Conservation (phyloP, 148 eudicot species). For the Fallopia convolvulus region DNA sequence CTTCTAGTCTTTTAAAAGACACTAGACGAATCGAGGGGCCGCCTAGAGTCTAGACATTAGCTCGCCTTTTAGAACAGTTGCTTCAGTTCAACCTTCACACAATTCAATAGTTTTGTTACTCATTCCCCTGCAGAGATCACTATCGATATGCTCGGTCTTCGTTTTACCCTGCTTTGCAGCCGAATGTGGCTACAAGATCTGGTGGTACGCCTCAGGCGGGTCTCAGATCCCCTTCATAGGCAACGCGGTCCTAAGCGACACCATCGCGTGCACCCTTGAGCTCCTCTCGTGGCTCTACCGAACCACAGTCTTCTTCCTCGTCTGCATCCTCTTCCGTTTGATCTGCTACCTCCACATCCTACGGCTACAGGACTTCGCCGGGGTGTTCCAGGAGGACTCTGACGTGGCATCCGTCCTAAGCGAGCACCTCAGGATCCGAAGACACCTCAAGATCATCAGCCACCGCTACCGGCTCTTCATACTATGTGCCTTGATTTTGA, state of each 20-base stretch:
- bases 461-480: conserved; percentile 76
- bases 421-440: conserved; percentile 77
- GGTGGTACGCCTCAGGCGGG: conserved; percentile 91
- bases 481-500: conserved; percentile 42
- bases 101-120: neutral
- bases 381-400: conserved; percentile 58
- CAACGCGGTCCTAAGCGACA: conserved; percentile 46
- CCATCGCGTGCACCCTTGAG: conserved; percentile 60
- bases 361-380: conserved; percentile 69
- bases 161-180: conserved; percentile 70
- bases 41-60: too few relatives aligned
- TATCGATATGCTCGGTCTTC: conserved; percentile 56
- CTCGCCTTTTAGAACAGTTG: too few relatives aligned
- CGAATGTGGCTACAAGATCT: conserved; percentile 70
- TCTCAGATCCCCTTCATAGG: conserved; percentile 74
- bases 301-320: conserved; percentile 70
- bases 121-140: conserved; percentile 55
- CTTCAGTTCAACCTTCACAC: neutral
- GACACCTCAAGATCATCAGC: conserved; percentile 72
- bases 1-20: too few relatives aligned
- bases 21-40: too few relatives aligned
- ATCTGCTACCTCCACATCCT: conserved; percentile 87
- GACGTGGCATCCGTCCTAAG: conserved; percentile 59
- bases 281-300: conserved; percentile 85
- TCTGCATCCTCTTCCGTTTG: conserved; percentile 85